Conservation (phyloP, 768 basidiomycete species). For the Hysterangium stoloniferum region DNA sequence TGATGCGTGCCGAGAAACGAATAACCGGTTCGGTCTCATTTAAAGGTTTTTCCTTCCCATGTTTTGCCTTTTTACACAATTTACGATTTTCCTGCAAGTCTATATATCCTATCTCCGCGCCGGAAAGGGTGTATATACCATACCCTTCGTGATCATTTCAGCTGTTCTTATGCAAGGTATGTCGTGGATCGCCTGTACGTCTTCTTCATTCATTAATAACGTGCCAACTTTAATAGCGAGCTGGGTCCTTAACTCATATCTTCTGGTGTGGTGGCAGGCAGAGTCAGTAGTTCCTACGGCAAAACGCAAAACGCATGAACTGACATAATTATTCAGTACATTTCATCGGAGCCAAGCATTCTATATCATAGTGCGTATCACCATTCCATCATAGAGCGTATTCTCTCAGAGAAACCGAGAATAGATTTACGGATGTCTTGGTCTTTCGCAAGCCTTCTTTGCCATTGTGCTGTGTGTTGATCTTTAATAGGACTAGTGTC, state of each 20-base stretch:
- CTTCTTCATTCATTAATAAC: not conserved
- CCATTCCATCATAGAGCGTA: not conserved
- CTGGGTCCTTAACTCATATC: slow-evolving; percentile 55
- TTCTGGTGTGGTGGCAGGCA: slow-evolving; percentile 65
- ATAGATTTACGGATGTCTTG: slow-evolving; percentile 49
- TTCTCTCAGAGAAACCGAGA: not conserved
- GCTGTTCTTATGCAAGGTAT: slow-evolving; percentile 49
- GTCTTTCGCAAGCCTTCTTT: slow-evolving; percentile 47
- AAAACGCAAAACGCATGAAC: not conserved
- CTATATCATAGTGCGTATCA: slow-evolving; percentile 38
- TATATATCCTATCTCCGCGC: slow-evolving; percentile 53
- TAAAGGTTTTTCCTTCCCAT: slow-evolving; percentile 28
- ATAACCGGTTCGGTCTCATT: slow-evolving; percentile 55
- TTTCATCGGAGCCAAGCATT: slow-evolving; percentile 45
- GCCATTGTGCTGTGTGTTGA: slow-evolving; percentile 51
- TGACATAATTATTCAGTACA: slow-evolving; percentile 24
- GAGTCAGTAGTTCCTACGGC: slow-evolving; percentile 32
- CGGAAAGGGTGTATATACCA: slow-evolving; percentile 41
- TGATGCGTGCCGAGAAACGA: slow-evolving; percentile 59
- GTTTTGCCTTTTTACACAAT: not conserved
- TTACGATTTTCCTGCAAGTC: slow-evolving; percentile 31
- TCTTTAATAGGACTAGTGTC: not conserved
- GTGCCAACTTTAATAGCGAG: not conserved
- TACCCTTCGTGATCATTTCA: slow-evolving; percentile 42
- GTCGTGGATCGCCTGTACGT: not conserved